Conservation (phyloP, 1,139 yeast genomes). For the Blastobotrys aristatus region DNA sequence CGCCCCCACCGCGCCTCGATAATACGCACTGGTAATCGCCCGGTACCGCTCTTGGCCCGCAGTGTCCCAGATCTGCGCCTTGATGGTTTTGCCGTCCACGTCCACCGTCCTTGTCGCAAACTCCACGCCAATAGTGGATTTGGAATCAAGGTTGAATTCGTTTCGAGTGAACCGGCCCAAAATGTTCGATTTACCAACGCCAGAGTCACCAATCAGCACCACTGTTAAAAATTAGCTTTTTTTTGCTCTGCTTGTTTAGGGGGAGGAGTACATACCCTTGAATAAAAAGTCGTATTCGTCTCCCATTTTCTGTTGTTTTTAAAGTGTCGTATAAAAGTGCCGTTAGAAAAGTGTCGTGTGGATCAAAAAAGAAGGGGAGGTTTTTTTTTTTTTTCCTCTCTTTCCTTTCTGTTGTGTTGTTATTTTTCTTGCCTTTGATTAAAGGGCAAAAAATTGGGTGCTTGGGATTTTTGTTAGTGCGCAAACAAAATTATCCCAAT, state of each 20-base stretch:
- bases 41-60: constrained; percentile 99
- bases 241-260: too few species aligned
- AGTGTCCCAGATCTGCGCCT: constrained; percentile 99
- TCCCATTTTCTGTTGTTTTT: constrained; percentile 27
- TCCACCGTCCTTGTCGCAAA: constrained; percentile 95
- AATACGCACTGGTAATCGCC: constrained; percentile 95
- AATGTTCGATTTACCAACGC: constrained; percentile 94
- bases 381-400: too few species aligned
- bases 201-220: constrained; percentile 95
- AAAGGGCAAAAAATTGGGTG: not conserved
- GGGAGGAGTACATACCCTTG: constrained; percentile 47
- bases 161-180: constrained; percentile 91
- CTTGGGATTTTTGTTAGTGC: not conserved
- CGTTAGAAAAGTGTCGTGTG: not conserved
- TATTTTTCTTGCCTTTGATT: not conserved
- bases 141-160: constrained; percentile 90
- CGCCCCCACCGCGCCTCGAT: constrained; percentile 98
- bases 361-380: too few species aligned
- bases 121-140: constrained; percentile 96
- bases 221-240: too few species aligned
- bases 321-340: not conserved
- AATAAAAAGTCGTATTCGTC: constrained; percentile 93
- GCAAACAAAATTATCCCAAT: not conserved
- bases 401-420: not conserved
- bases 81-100: constrained; percentile 90